Conservation (phyloP, 352 stramenopile species). For the Phytophthora quininea region DNA sequence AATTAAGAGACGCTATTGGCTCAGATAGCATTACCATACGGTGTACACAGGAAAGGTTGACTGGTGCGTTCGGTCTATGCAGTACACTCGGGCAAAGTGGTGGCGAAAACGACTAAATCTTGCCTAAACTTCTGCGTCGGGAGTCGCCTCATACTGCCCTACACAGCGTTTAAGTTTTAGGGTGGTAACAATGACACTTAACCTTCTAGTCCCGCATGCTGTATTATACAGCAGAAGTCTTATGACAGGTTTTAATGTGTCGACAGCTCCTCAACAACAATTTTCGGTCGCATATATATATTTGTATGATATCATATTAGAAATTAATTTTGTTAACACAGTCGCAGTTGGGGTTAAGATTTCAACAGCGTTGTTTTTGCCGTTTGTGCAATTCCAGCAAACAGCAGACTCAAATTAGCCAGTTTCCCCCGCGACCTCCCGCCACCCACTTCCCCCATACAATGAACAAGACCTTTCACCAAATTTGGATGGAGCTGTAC, state of each 20-base stretch:
- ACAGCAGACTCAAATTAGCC: not conserved
- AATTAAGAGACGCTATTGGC: too few relatives aligned
- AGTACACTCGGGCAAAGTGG: too few relatives aligned
- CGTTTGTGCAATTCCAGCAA: not conserved
- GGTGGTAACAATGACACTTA: too few relatives aligned
- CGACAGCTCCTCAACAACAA: not conserved
- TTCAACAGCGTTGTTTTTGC: not conserved
- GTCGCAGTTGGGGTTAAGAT: not conserved
- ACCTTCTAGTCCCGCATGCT: conserved; percentile 4
- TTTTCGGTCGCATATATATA: not conserved
- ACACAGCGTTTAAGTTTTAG: too few relatives aligned
- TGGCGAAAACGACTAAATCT: too few relatives aligned
- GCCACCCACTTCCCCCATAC: not conserved
- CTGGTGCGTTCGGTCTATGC: too few relatives aligned
- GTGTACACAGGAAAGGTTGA: too few relatives aligned
- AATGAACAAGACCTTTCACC: not conserved
- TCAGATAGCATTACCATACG: too few relatives aligned
- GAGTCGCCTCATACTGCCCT: too few relatives aligned
- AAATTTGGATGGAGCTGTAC: not conserved
- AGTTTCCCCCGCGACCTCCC: not conserved
- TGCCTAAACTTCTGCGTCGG: too few relatives aligned
- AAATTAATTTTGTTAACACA: not conserved
- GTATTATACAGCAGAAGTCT: not conserved
- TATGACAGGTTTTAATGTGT: not conserved
- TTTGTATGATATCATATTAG: not conserved